Percentiles rank a stretch among this genome's conserved stretches.
Conservation (phyloP, 768 basidiomycete genomes). For the Psilocybe azurescens region DNA sequence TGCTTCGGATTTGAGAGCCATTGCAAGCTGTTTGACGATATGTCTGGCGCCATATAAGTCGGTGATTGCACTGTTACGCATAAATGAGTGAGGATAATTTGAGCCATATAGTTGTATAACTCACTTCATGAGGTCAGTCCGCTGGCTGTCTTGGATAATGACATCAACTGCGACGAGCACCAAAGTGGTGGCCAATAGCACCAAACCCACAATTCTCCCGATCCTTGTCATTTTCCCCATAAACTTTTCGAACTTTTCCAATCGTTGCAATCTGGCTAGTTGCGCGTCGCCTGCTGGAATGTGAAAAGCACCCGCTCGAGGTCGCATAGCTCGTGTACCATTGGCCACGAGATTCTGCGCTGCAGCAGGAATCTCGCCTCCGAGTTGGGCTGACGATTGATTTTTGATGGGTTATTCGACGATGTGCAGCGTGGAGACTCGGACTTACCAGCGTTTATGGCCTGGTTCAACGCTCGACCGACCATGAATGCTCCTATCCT, state of each 20-base stretch:
- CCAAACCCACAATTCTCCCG: not conserved
- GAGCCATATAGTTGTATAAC: not conserved
- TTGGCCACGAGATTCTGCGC: not conserved
- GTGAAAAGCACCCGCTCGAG: not conserved
- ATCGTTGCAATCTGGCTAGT: not conserved
- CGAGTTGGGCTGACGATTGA: not conserved
- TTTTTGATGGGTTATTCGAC: not conserved
- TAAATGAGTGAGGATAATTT: not conserved
- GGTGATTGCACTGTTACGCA: not conserved
- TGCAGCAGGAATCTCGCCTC: not conserved
- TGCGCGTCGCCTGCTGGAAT: not conserved
- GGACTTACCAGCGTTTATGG: not conserved
- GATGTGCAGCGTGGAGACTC: not conserved
- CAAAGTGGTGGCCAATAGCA: not conserved
- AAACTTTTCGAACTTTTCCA: not conserved
- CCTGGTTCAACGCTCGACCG: not conserved
- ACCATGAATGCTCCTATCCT: not conserved
- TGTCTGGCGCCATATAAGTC: not conserved
- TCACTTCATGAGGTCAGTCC: conserved; percentile 3
- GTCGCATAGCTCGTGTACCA: not conserved
- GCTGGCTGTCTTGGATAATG: not conserved
- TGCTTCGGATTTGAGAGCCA: conserved; percentile 2
- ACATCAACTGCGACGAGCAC: not conserved
- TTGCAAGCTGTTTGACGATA: conserved; percentile 1
- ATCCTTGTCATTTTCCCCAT: not conserved